Evolutionary conservation across 768 basidiomycete genomes (phyloP), one percentile per base, ranked within the genome.

Genomic region (Boletus eberwhitei): DNA sequence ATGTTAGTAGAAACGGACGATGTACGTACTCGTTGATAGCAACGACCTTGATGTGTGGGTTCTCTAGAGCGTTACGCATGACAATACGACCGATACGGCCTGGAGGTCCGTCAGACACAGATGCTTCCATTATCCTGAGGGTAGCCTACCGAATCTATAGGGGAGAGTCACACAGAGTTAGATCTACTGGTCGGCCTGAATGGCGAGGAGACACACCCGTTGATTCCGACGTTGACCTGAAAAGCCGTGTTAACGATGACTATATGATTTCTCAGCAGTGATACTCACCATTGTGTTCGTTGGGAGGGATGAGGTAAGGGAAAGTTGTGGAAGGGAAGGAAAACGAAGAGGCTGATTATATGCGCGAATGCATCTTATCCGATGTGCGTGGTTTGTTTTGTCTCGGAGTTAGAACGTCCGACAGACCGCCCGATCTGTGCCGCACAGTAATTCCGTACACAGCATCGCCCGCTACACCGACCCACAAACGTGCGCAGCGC

Each of bases 81-180:
- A 98, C 97, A 73, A 98, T 96, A 76, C 97, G 96, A 74, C 97
- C 96, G 71, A 98, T 98, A 81, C 97, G 96, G 81, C 96, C 96
- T 70, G 13, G 7, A 38, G 67, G n/a, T 64, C 42, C 4, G 39
- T 71, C 44, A 68, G 58, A 46, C 3, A 52, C 39, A 19, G 1
- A 11, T 17, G 1, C 19, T 39, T 12, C 19, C 4, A n/a, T 0
- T n/a, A 36, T 9, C 21, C 2, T 21, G 46, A 35, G 24, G 19
- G 29, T 14, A 22, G 67, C 87, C 70, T 70, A 91, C 91, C 90
- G 75, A 93, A 93, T 79, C 88, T 52, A 63, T 48, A 61, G 53
- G 12, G 62, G 56, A 44, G 40, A 46, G 54, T n/a, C 39, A n/a
- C 8, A 32, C 3, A 17, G 21, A 47, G 53, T 69, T 22, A 67